Conservation (phyloP, 2,329 filamentous ascomycete species). For the Annulohypoxylon truncatum region DNA sequence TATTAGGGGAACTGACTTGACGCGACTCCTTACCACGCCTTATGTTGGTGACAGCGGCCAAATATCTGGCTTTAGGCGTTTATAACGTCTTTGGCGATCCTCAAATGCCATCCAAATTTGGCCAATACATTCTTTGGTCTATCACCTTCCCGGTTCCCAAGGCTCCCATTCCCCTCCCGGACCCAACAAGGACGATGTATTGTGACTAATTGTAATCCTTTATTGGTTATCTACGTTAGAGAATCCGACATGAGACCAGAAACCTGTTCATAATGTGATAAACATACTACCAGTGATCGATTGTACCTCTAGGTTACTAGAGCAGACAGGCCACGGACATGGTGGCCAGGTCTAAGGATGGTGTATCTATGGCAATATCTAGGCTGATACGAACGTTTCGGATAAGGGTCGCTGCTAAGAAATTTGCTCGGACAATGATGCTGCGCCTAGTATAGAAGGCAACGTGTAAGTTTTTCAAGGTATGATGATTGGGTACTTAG, state of each 20-base stretch:
- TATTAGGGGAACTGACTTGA: neutral
- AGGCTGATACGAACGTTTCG: conserved; percentile 19
- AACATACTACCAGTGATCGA: conserved; percentile 50
- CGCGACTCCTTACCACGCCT: conserved; percentile 28
- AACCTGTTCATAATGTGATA: conserved; percentile 50
- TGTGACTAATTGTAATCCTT: conserved; percentile 50
- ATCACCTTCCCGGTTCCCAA: conserved; percentile 43
- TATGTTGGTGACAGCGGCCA: conserved; percentile 18
- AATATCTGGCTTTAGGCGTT: conserved; percentile 48
- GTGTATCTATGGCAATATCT: conserved; percentile 20
- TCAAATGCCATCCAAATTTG: conserved; percentile 51
- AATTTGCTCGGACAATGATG: too few relatives aligned
- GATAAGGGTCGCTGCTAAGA: neutral
- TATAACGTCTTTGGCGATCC: conserved; percentile 51
- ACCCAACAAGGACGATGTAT: conserved; percentile 52
- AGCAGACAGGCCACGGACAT: conserved; percentile 44
- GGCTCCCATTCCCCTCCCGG: conserved; percentile 53
- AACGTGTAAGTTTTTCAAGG: too few relatives aligned
- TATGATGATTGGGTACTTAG: too few relatives aligned
- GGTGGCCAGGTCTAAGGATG: conserved; percentile 48
- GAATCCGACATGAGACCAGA: conserved; percentile 54
- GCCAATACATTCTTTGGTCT: conserved; percentile 49
- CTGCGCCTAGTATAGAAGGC: neutral
- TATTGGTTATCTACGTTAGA: conserved; percentile 52
- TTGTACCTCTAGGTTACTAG: conserved; percentile 47